phyloP scores from a whole-genome alignment of 1,284 basidiomycete genomes.

The Termitomyces sp. region DNA sequence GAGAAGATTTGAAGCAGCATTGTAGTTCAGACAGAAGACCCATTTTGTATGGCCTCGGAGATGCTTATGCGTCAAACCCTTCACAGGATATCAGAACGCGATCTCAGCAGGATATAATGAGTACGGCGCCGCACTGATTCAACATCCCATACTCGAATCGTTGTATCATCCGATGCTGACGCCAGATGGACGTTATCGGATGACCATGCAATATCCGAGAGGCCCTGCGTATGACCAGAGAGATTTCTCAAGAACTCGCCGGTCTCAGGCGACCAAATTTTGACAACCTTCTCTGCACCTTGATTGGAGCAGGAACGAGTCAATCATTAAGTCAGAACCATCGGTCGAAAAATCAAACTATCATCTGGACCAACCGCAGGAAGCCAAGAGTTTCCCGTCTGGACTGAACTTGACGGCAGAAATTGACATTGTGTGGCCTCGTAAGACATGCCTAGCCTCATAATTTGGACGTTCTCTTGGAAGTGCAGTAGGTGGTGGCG shows the following conservation, averaged over 20 bases:
- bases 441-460: conserved; percentile 56
- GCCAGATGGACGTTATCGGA: conserved; percentile 78
- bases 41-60: conserved; percentile 83
- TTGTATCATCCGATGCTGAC: conserved; percentile 87
- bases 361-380: conserved; percentile 48
- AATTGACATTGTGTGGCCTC: conserved; percentile 71
- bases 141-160: conserved; percentile 82
- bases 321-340: conserved; percentile 12
- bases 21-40: conserved; percentile 91
- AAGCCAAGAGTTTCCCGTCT: conserved; percentile 74
- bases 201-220: conserved; percentile 88
- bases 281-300: conserved; percentile 75
- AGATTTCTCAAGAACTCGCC: conserved; percentile 74
- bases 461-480: conserved; percentile 63
- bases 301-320: background rate
- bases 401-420: conserved; percentile 84
- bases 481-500: conserved; percentile 26
- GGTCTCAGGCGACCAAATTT: conserved; percentile 76
- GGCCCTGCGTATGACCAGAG: conserved; percentile 71
- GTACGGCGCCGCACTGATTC: conserved; percentile 52
- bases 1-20: conserved; percentile 80
- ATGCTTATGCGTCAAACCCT: conserved; percentile 65
- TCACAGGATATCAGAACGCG: conserved; percentile 7
- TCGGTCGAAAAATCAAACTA: conserved; percentile 5
- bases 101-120: conserved; percentile 1